Evolutionary conservation across 306 rosid genomes (phyloP), one percentile per base, ranked within the genome.

Genomic region (Carpinus viminea): DNA sequence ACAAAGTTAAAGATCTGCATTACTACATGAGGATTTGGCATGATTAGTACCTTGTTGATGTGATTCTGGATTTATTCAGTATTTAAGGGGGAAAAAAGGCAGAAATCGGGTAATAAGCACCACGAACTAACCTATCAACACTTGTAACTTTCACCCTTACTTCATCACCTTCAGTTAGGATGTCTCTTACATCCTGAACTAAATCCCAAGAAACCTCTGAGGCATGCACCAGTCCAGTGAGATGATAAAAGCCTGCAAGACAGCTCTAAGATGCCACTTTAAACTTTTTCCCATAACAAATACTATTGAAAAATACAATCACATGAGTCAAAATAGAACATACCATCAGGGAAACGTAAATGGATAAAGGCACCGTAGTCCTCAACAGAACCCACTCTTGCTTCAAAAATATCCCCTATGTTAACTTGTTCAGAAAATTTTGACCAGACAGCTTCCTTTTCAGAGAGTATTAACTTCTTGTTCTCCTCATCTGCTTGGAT

Each of bases 121-220:
- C 47, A 43, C 36, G 60, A 72, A 73, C 91, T n/a, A n/a, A n/a
- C n/a, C n/a, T n/a, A n/a, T n/a, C n/a, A n/a, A n/a, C n/a, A n/a
- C 70, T 72, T 54, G 75, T 75, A 69, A 94, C 86, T 81, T 94
- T 94, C 82, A 85, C 97, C 86, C 81, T 91, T 76, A 89, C 88
- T 77, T 78, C 59, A 75, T 92, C 95, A 38, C 92, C 97, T 77
- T 76, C 91, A 59, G 78, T 79, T 80, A 94, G 82, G 87, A 94
- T 70, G 73, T 94, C 97, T 85, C 97, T 86, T 74, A 87, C 92
- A 86, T 92, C 97, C 62, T 81, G 93, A 83, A 94, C 88, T 78
- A 94, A 85, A 88, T 94, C 98, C 98, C 98, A 94, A 15, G 97
- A 91, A 81, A 92, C 97, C 84, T 94, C 98, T 7, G 97, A 89